Base-by-base conservation (phyloP, 2,329 filamentous ascomycete genomes). In the Fusarium napiforme region DNA sequence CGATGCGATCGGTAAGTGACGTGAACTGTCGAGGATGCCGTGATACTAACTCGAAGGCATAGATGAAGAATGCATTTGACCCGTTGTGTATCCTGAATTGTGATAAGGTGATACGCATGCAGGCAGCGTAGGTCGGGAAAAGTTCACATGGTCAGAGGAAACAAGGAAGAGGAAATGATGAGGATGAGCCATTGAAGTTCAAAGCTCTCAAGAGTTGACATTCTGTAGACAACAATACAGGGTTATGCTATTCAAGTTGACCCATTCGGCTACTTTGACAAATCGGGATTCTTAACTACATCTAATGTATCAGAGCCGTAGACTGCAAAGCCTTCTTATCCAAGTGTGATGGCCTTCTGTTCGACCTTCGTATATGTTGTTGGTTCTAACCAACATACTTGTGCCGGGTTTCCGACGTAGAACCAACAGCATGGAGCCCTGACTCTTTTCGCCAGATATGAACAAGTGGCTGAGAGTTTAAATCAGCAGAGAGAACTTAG, bases 11-110 rank as follows among this genome's bases (percentile, higher is more conserved):
- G 19, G 64, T 66, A 49, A 49, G 60, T n/a, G 1, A 6, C 9
- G 9, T 23, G 3, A 9, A 10, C 4, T 19, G 18, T 8, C 21
- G 1, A 19, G 2, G 5, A 2, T 7, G 23, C 7, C 1, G 4
- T 26, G 6, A 28, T 9, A 14, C 59, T 65, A 28, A 65, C 16
- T 1, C 15, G 11, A 14, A 5, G 4, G 2, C 3, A 10, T 3
- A 86, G 83, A 84, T 91, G 72, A 91, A 91, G 81, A 81, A 86
- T 57, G 87, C 89, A 4, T 89, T 90, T 67, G 89, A 91, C 74
- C 89, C 89, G 4, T 77, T 89, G 30, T 85, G 84, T 49, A 71
- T 86, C 3, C 50, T 82, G 8, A 86, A 86, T 61, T 84, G 82
- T 16, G 84, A 85, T 4, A 74, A 74, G 18, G 72, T 73, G 1